Conservation (phyloP, 176 grass and related monocot genomes). For the Bothriochloa decipiens region DNA sequence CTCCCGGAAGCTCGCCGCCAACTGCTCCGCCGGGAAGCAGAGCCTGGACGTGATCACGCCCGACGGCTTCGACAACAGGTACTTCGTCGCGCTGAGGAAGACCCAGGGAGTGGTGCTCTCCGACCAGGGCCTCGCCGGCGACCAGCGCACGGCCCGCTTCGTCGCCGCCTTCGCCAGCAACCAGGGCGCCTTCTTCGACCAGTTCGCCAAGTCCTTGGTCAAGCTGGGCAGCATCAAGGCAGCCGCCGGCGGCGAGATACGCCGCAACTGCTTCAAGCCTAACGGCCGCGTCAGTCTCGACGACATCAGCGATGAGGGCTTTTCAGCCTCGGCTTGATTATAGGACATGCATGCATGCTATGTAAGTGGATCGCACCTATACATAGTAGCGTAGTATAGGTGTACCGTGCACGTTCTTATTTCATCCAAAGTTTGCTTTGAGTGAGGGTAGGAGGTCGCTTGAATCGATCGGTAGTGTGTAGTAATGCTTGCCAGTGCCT, state of each 20-base stretch:
- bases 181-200: constrained; percentile 48
- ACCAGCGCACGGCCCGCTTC: constrained; percentile 31
- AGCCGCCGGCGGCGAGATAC: constrained; percentile 46
- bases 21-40: constrained; percentile 10
- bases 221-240: constrained; percentile 54
- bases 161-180: constrained; percentile 40
- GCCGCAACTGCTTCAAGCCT: constrained; percentile 31
- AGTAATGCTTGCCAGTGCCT: no score
- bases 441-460: no score
- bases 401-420: no score
- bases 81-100: constrained; percentile 25
- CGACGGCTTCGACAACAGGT: constrained; percentile 47
- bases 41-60: constrained; percentile 32
- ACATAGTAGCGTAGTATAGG: no score
- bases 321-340: not conserved
- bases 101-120: constrained; percentile 30
- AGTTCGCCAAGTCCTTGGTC: constrained; percentile 49
- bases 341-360: not conserved
- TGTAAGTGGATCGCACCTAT: no score
- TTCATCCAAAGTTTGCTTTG: no score
- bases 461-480: no score
- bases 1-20: not conserved
- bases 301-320: not conserved
- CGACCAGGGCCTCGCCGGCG: constrained; percentile 44
- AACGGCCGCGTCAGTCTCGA: constrained; percentile 2